Base-by-base conservation (phyloP, 1,284 basidiomycete genomes). In the Ceratobasidium sp. region DNA sequence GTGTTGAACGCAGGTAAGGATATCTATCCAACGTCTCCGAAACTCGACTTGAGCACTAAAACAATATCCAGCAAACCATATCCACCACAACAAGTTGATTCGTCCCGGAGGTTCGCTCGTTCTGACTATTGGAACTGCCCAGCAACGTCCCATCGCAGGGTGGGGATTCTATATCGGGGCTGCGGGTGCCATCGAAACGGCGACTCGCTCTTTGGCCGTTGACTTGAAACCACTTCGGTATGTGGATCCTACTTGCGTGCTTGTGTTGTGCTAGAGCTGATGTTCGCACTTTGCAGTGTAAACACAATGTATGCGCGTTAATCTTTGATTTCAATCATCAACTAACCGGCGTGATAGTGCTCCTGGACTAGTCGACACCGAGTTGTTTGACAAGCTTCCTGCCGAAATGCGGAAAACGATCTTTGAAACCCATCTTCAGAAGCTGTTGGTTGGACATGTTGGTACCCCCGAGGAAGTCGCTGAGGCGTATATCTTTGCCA, bases 181-280 rank as follows among this genome's bases (percentile, higher is more conserved):
- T 7, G 53, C 40, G 3, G 70, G 70, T 12, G 70, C 56, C 0
- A 42, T 72, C n/a, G 70, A 72, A 56, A 72, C 49, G 4, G 49
- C 70, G 3, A 72, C 70, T 12, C 51, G 70, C 3, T 12, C 26
- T 15, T 42, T 72, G 55, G 70, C 70, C 15, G 40, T 72, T n/a
- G 70, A 72, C 55, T 51, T 72, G 13, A 72, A 72, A 58, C 70
- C 70, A 7, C 49, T 72, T 28, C 70, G 70, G 70, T 60, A 60
- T n/a, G 18, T 60, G 26, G 2, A 26, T n/a, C 9, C 64, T 13
- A 5, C 13, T 44, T 42, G 13, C 28, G 15, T 15, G 42, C 40
- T 46, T 46, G 20, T 12, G 18, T n/a, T 46, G 20, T 2, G 6
- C 40, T 23, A 26, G 20, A 3, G 1, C 5, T 15, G 2, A 33